Base-by-base conservation (phyloP, 306 rosid genomes). In the Acmispon strigosus region DNA sequence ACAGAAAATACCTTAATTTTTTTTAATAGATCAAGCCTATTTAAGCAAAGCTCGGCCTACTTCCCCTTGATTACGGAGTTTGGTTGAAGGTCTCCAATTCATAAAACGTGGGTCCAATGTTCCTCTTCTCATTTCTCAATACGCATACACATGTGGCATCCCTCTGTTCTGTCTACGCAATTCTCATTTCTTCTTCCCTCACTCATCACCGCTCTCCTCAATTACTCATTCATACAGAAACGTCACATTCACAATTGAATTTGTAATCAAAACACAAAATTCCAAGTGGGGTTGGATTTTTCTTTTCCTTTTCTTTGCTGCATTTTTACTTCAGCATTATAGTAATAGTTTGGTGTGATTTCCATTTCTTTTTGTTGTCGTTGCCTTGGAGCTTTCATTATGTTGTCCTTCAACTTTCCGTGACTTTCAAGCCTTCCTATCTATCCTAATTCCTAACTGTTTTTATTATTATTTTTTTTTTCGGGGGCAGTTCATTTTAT, bases 381-480 rank as follows among this genome's bases (percentile, higher is more conserved):
- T 58, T 83, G 76, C 72, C 76, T 67, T 20, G 75, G 66, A 60
- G 78, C 84, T 68, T 68, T 86, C 85, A 68, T 75, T 13, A 68
- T 71, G 66, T 66, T 75, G 74, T 66, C 76, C 79, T 44, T 41
- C 48, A 6, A 69, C 84, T 75, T 86, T 76, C 75, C 90, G 59
- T 86, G 77, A 83, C 58, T 60, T 81, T 78, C 81, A 86, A 81
- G 86, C 43, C 58, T 83, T 27, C 68, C 58, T 15, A 47, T 43
- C n/a, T n/a, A n/a, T n/a, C n/a, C n/a, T n/a, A n/a, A n/a, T n/a
- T n/a, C 61, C 39, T 41, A 8, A 32, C 37, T 32, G 8, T 18
- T 75, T 72, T 7, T 55, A 39, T 69, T 14, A 6, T 43, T 69
- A 57, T 2, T 34, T 52, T 34, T 52, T 51, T 8, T 52, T 2